phyloP scores from a whole-genome alignment of 176 grass and related monocot species.

The Musa troglodytarum region DNA sequence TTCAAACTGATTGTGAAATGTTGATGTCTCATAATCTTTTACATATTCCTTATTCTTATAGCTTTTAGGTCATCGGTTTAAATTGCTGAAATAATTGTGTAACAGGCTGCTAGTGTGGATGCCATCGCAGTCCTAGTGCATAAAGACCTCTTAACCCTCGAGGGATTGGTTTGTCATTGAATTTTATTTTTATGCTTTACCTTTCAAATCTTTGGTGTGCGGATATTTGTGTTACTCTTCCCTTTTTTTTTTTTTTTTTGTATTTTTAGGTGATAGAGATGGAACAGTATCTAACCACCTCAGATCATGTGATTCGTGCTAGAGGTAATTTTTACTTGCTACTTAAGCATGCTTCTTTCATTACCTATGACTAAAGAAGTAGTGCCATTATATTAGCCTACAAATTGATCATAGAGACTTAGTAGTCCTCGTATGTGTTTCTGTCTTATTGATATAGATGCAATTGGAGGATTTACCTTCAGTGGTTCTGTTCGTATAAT shows the following conservation, averaged over 20 bases:
- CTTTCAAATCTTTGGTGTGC: background rate
- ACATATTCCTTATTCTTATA: background rate
- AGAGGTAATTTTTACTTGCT: conserved; percentile 41
- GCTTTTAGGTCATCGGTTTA: conserved; percentile 11
- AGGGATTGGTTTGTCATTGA: conserved; percentile 49
- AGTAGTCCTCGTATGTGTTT: too few relatives aligned
- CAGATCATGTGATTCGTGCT: conserved; percentile 61
- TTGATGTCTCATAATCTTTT: background rate
- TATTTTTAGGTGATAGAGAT: conserved; percentile 60
- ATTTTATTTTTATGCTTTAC: background rate
- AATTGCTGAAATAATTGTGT: conserved; percentile 17
- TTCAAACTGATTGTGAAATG: background rate
- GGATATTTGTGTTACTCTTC: background rate
- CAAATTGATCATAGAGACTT: too few relatives aligned
- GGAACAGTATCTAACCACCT: conserved; percentile 85
- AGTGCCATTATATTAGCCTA: background rate
- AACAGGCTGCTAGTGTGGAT: conserved; percentile 49
- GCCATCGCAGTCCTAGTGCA: conserved; percentile 53
- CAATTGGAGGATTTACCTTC: too few relatives aligned
- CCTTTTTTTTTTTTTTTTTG: background rate
- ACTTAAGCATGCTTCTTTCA: background rate
- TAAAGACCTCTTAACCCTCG: conserved; percentile 54
- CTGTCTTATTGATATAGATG: too few relatives aligned
- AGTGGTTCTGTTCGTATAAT: too few relatives aligned
- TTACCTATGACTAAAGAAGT: background rate